Evolutionary conservation across 768 basidiomycete species (phyloP).

Genomic region (Dendrothele bispora): DNA sequence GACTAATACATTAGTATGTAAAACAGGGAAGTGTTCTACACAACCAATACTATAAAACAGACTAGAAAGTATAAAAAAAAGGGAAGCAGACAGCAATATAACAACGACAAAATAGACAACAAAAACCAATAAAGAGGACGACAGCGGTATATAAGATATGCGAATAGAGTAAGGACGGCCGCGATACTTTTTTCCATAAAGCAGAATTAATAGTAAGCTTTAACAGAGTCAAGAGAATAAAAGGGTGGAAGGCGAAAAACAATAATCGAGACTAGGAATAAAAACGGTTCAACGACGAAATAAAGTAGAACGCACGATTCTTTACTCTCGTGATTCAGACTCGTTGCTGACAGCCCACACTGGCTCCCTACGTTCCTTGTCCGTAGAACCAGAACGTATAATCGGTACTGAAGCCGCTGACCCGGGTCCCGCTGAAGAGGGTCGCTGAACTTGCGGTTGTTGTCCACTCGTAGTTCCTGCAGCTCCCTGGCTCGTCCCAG

Average conservation of each 20-base stretch:
- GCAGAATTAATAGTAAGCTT: not conserved
- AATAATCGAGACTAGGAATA: no score
- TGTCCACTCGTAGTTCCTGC: not conserved
- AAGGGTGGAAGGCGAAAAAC: no score
- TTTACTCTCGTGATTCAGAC: not conserved
- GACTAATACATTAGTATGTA: not conserved
- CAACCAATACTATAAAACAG: not conserved
- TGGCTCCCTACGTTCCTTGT: conserved; percentile 6
- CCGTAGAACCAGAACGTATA: not conserved
- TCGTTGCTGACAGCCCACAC: conserved; percentile 5
- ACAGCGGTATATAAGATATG: not conserved
- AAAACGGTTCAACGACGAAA: no score
- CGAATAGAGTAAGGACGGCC: no score
- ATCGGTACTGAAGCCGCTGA: not conserved
- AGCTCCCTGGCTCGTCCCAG: no score
- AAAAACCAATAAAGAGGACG: not conserved
- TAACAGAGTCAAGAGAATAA: not conserved
- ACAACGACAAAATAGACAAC: not conserved
- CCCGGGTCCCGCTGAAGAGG: not conserved
- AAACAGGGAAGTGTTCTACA: conserved; percentile 3
- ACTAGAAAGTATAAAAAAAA: not conserved
- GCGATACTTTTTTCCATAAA: no score
- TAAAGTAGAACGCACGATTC: not conserved
- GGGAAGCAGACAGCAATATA: not conserved
- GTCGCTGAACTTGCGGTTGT: not conserved